phyloP scores from a whole-genome alignment of 371 early-diverging fungal species.

The Paraphysoderma sedebokerense region DNA sequence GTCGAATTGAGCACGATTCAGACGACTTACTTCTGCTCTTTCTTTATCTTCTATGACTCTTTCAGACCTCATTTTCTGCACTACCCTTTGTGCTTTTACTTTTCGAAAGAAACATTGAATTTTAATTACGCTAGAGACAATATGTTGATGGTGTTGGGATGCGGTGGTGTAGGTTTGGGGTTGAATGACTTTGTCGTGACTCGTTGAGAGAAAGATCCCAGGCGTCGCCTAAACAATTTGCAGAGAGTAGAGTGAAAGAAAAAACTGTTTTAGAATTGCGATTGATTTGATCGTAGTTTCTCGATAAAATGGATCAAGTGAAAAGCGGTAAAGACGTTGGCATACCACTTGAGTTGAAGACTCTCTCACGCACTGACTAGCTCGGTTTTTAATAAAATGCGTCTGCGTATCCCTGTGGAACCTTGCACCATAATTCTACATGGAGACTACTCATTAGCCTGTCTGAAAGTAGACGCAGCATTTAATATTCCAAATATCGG shows the following conservation, averaged over 20 bases:
- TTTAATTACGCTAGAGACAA: constrained; percentile 11
- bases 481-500: neutral
- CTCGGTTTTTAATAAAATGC: constrained; percentile 14
- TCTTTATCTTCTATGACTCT: no score
- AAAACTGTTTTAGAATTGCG: no score
- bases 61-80: constrained; percentile 8
- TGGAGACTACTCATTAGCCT: neutral
- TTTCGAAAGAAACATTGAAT: constrained; percentile 29
- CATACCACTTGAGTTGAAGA: constrained; percentile 30
- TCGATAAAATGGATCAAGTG: no score
- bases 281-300: no score
- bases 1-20: no score
- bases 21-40: no score
- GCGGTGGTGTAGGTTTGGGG: constrained; percentile 18
- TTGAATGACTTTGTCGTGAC: constrained; percentile 10
- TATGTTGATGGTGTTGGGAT: constrained; percentile 7
- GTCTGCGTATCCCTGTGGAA: constrained; percentile 25
- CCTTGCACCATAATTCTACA: neutral
- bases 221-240: neutral
- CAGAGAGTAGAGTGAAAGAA: no score
- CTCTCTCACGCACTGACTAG: constrained; percentile 13
- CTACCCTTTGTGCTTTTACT: constrained; percentile 12
- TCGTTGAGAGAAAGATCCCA: constrained; percentile 7
- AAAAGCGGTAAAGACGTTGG: no score
- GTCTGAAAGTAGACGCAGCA: no score